These are phyloP conservation scores for Adiantum capillusveneris DNA, from an alignment of 75 land plant species.

Conservation along the genomic window DNA sequence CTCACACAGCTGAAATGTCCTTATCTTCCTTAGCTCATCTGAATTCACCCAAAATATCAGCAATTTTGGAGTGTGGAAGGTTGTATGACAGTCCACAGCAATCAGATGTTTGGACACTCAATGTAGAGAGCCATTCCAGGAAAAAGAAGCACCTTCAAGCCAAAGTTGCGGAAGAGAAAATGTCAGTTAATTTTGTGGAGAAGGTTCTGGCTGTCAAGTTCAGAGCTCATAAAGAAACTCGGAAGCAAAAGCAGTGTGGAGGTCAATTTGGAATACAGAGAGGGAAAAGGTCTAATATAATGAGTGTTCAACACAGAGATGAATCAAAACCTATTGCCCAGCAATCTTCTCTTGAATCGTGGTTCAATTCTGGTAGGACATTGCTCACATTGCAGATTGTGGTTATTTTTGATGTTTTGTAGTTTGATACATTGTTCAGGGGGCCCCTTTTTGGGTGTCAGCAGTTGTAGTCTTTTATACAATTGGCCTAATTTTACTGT, in stretches of 20 bases:
- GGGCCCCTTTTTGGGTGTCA: no score
- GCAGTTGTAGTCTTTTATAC: no score
- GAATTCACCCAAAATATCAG: slow-evolving; percentile 3
- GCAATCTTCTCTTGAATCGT: slow-evolving; percentile 12
- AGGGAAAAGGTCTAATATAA: neutral
- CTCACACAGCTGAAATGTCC: neutral
- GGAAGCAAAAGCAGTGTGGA: slow-evolving; percentile 30
- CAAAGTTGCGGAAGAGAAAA: slow-evolving; percentile 16
- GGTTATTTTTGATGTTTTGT: no score
- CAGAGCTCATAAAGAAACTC: slow-evolving; percentile 23
- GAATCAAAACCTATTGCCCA: neutral
- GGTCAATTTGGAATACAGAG: neutral
- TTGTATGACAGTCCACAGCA: slow-evolving; percentile 15
- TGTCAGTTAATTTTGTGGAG: slow-evolving; percentile 18
- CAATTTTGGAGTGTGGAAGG: slow-evolving; percentile 3
- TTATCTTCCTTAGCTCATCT: slow-evolving; percentile 15
- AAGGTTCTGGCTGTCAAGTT: slow-evolving; percentile 28
- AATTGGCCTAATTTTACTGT: no score
- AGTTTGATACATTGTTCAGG: no score
- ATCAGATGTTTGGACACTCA: slow-evolving; percentile 14
- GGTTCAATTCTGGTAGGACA: no score
- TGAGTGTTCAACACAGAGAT: neutral
- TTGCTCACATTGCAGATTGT: no score
- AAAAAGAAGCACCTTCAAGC: slow-evolving; percentile 14
- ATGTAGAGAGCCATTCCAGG: slow-evolving; percentile 17